Conservation (phyloP, 352 stramenopile genomes). For the Pythium angustatum region DNA sequence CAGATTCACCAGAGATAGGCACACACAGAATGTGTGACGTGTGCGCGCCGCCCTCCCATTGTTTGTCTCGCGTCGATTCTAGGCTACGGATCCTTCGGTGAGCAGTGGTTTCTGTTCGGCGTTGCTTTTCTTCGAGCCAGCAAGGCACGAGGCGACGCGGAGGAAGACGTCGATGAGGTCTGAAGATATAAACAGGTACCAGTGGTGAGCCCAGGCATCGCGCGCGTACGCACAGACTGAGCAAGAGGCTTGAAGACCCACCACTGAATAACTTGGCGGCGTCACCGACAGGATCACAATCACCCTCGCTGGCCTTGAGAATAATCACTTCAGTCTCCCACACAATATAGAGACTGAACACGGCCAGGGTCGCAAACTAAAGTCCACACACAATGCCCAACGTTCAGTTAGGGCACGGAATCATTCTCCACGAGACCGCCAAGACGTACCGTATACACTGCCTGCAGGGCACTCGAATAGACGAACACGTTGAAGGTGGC, state of each 20-base stretch:
- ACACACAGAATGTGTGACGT: neutral
- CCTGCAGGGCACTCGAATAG: neutral
- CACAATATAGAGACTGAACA: neutral
- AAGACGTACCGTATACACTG: neutral
- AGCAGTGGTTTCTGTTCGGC: neutral
- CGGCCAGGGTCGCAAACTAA: neutral
- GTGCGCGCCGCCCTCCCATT: neutral
- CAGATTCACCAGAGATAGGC: neutral
- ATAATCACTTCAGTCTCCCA: neutral
- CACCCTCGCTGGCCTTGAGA: neutral
- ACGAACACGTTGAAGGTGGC: neutral
- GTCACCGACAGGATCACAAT: neutral
- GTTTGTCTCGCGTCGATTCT: neutral
- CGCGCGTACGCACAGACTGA: neutral
- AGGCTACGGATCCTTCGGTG: slow-evolving; percentile 1
- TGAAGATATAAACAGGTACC: neutral
- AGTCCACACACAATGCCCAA: neutral
- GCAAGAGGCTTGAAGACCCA: neutral
- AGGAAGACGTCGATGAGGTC: slow-evolving; percentile 2
- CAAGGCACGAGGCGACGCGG: neutral
- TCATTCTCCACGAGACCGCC: neutral
- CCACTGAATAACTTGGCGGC: neutral
- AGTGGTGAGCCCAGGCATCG: neutral
- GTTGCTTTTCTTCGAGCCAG: neutral
- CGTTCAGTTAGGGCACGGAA: neutral